phyloP scores from a whole-genome alignment of 768 basidiomycete genomes.

The Stropharia rugosoannulata region DNA sequence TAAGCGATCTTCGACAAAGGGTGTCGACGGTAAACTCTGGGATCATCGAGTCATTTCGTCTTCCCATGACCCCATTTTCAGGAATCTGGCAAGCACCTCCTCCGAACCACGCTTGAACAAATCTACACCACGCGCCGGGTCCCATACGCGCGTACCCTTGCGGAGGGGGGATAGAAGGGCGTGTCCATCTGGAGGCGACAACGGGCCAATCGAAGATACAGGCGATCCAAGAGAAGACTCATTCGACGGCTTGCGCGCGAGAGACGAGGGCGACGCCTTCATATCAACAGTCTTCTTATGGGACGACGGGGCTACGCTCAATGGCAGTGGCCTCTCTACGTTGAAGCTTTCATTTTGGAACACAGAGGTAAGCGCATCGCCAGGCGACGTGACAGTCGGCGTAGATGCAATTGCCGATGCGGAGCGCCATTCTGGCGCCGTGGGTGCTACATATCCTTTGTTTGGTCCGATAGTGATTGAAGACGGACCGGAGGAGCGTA shows the following conservation, averaged over 20 bases:
- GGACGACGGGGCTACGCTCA: neutral
- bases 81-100: slow-evolving; percentile 80
- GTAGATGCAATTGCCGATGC: neutral
- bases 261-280: slow-evolving; percentile 19
- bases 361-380: neutral
- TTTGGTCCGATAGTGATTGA: neutral
- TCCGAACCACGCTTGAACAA: slow-evolving; percentile 86
- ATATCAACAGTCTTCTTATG: slow-evolving; percentile 11
- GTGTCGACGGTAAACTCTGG: neutral
- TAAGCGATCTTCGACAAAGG: neutral
- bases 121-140: slow-evolving; percentile 83
- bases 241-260: slow-evolving; percentile 45
- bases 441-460: neutral
- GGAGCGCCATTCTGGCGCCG: neutral
- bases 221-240: slow-evolving; percentile 53
- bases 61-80: slow-evolving; percentile 77
- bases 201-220: slow-evolving; percentile 51
- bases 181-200: slow-evolving; percentile 46
- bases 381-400: slow-evolving; percentile 1
- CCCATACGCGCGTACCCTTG: slow-evolving; percentile 72
- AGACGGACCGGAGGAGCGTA: neutral
- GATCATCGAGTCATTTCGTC: slow-evolving; percentile 38
- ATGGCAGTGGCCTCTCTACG: neutral
- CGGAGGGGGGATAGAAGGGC: slow-evolving; percentile 28
- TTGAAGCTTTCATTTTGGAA: neutral